Base-by-base conservation (phyloP, 2,329 filamentous ascomycete genomes). In the Blastomyces parvus region DNA sequence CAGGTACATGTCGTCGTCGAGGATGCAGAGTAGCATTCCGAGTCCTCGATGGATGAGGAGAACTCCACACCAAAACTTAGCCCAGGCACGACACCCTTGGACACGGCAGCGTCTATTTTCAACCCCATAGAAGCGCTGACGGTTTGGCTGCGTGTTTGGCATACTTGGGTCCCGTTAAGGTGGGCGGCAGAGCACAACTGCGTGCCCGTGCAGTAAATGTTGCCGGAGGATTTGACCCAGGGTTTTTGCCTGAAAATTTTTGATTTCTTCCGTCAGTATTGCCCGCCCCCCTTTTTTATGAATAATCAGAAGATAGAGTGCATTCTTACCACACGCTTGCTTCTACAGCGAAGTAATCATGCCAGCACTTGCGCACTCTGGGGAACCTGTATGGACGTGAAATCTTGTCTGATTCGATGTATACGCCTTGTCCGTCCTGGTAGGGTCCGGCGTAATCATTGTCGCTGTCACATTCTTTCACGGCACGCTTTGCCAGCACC, bases 391-490 rank as follows among this genome's bases (percentile, higher is more conserved):
- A 58, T 14, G 55, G 55, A 14, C 17, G 55, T 8, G 55, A 40
- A 22, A 58, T 38, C 55, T 58, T 27, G 22, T 58, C 55, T 9
- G 55, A 58, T 40, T 58, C 55, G 33, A 58, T 38, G 13, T 58
- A 58, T n/a, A 58, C 55, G 22, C 55, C 55, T 38, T 58, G 55
- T 27, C 55, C 55, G 36, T 58, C 55, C 33, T 42, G 55, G 55
- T 58, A 58, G 22, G 55, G 55, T 17, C 55, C 55, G n/a, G 9
- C 13, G 36, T 42, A 58, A 36, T 58, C 55, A 27, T 6, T 3
- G 22, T 58, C 55, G 55, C 55, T 58, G 25, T 58, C 55, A 22
- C 55, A 58, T 27, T 42, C 36, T 42, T 58, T 58, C 55, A 58
- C 22, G n/a, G 36, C 55, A 13, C 55, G 55, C 13, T 58, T 58